Conservation (phyloP, 2,329 filamentous ascomycete genomes). For the Apiospora rasikravindrae region DNA sequence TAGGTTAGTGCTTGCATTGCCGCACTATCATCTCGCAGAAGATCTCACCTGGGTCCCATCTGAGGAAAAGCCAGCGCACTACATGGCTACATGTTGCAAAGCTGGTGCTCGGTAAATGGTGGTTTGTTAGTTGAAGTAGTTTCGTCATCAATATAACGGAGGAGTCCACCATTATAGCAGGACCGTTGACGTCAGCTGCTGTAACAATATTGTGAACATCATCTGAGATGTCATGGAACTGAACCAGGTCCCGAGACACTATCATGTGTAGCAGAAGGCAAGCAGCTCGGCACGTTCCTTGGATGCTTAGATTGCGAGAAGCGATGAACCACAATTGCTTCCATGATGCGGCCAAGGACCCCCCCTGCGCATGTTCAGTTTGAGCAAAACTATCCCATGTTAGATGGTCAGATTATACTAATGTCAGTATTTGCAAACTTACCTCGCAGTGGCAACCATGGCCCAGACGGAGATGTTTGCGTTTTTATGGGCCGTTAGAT, state of each 20-base stretch:
- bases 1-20: slow-evolving; percentile 26
- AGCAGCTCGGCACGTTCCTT: slow-evolving; percentile 75
- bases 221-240: slow-evolving; percentile 70
- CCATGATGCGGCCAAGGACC: slow-evolving; percentile 62
- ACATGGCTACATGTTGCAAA: slow-evolving; percentile 72
- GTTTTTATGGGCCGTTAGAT: slow-evolving; percentile 73
- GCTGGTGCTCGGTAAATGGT: slow-evolving; percentile 71
- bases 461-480: slow-evolving; percentile 75
- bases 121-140: slow-evolving; percentile 69
- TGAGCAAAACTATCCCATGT: slow-evolving; percentile 51
- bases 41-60: slow-evolving; percentile 78
- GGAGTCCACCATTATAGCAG: slow-evolving; percentile 78
- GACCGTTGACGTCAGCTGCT: slow-evolving; percentile 81
- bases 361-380: slow-evolving; percentile 41
- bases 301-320: slow-evolving; percentile 71
- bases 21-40: background rate
- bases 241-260: slow-evolving; percentile 68
- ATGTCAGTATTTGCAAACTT: slow-evolving; percentile 33
- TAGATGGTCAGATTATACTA: background rate
- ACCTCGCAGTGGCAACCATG: slow-evolving; percentile 82
- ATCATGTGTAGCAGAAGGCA: slow-evolving; percentile 75
- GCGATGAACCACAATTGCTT: slow-evolving; percentile 77
- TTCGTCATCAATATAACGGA: slow-evolving; percentile 75
- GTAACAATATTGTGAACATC: slow-evolving; percentile 75
- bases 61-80: slow-evolving; percentile 80